Conservation (phyloP, 2,329 filamentous ascomycete species). For the Aspergillus flavus region DNA sequence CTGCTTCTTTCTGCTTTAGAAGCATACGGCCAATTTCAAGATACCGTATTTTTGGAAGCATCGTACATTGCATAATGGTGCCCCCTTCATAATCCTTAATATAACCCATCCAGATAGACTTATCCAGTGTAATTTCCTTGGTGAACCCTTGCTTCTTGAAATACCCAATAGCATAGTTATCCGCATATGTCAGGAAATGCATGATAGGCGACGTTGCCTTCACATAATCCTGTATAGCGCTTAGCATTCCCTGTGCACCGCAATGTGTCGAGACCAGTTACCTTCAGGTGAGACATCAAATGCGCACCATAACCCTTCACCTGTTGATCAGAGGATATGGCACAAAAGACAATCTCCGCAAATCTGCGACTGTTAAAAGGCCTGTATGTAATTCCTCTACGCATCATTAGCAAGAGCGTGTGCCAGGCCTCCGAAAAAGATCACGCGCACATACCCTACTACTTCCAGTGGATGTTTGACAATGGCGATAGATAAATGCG, state of each 20-base stretch:
- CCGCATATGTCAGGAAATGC: constrained; percentile 98
- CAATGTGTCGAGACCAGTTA: constrained; percentile 22
- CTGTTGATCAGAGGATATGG: constrained; percentile 95
- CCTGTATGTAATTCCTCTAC: constrained; percentile 90
- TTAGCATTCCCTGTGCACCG: constrained; percentile 8
- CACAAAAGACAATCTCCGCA: constrained; percentile 98
- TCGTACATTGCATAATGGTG: constrained; percentile 98
- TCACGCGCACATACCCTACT: constrained; percentile 58
- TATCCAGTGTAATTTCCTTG: constrained; percentile 93
- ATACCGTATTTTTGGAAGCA: constrained; percentile 93
- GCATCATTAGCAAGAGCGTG: constrained; percentile 18
- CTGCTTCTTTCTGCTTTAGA: constrained; percentile 93
- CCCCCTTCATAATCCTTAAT: constrained; percentile 99
- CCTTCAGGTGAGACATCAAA: constrained; percentile 95
- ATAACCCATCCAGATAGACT: constrained; percentile 96
- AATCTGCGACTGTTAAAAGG: constrained; percentile 91
- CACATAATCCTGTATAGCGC: constrained; percentile 70
- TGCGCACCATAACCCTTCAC: constrained; percentile 98
- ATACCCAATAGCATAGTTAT: constrained; percentile 98
- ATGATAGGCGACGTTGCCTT: constrained; percentile 95
- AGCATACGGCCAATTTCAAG: constrained; percentile 92
- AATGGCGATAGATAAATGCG: constrained; percentile 94
- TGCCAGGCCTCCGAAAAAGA: not conserved
- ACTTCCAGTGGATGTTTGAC: constrained; percentile 95
- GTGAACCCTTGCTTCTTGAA: constrained; percentile 99